Percentiles rank a stretch among this genome's conserved stretches.
These are phyloP conservation scores for Cyclostephanos tholiformis DNA, from an alignment of 108 stramenopile genomes.

Conservation along the genomic window DNA sequence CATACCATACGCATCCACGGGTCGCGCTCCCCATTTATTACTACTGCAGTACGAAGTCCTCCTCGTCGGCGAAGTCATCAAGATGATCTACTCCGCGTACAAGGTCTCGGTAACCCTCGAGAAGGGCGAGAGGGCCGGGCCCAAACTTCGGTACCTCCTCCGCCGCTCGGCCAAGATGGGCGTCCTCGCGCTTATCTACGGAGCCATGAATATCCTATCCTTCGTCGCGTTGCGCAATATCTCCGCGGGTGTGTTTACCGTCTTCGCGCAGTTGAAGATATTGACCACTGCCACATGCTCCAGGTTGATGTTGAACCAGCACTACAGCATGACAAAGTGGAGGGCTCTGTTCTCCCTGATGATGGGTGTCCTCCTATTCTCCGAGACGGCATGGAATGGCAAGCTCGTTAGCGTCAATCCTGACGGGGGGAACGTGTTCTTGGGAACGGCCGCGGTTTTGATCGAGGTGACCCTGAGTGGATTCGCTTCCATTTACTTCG, in stretches of 20 bases:
- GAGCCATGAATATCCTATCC: slow-evolving; percentile 91
- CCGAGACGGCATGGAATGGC: slow-evolving; percentile 78
- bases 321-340: slow-evolving; percentile 89
- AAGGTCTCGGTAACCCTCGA: slow-evolving; percentile 48
- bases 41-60: slow-evolving; percentile 71
- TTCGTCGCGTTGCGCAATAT: slow-evolving; percentile 88
- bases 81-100: slow-evolving; percentile 74
- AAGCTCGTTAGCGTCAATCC: slow-evolving; percentile 39
- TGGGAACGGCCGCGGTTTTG: slow-evolving; percentile 87
- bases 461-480: slow-evolving; percentile 90
- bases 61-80: slow-evolving; percentile 77
- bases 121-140: slow-evolving; percentile 21
- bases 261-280: slow-evolving; percentile 92
- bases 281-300: slow-evolving; percentile 93
- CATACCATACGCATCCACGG: background rate
- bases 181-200: slow-evolving; percentile 86
- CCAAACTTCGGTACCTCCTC: slow-evolving; percentile 59
- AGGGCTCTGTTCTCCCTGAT: slow-evolving; percentile 87
- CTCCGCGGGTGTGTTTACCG: slow-evolving; percentile 91
- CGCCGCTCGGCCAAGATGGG: slow-evolving; percentile 84
- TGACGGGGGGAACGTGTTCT: slow-evolving; percentile 55
- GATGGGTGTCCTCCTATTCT: slow-evolving; percentile 87
- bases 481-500: slow-evolving; percentile 95
- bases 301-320: slow-evolving; percentile 67
- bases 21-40: slow-evolving; percentile 11